phyloP scores from a whole-genome alignment of 2,329 filamentous ascomycete genomes.

The Aspergillus cejpii region DNA sequence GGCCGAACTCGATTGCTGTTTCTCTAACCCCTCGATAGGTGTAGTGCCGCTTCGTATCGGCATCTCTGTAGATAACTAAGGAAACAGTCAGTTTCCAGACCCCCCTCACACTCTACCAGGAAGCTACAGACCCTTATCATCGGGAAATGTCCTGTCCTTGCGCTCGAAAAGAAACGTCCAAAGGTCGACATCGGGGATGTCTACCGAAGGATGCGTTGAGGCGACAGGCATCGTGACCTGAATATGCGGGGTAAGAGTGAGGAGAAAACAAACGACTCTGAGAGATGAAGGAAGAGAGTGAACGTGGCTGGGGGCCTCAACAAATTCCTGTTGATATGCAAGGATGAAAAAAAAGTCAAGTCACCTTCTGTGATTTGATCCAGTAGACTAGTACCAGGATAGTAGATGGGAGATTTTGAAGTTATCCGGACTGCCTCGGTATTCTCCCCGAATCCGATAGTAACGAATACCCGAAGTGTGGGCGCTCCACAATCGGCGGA shows the following conservation, averaged over 20 bases:
- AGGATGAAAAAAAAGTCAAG: neutral
- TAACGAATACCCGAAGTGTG: neutral
- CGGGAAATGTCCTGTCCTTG: constrained; percentile 57
- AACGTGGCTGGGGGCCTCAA: neutral
- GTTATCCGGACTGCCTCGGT: neutral
- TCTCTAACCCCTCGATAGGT: constrained; percentile 62
- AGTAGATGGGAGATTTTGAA: neutral
- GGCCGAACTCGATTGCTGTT: constrained; percentile 67
- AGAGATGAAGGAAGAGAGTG: neutral
- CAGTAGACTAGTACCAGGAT: neutral
- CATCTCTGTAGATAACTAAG: constrained; percentile 74
- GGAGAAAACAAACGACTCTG: neutral
- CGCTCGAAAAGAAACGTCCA: constrained; percentile 73
- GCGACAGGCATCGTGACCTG: constrained; percentile 59
- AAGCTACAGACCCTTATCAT: constrained; percentile 59
- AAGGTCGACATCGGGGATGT: constrained; percentile 68
- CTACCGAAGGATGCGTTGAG: constrained; percentile 58
- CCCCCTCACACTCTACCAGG: too few relatives aligned
- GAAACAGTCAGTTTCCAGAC: constrained; percentile 11
- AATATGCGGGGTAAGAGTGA: constrained; percentile 15
- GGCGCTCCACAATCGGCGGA: neutral
- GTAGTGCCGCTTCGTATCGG: constrained; percentile 61
- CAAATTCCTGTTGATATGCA: neutral
- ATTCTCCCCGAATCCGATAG: neutral
- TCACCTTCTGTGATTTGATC: too few relatives aligned